These are phyloP conservation scores for Xylaria cubensis DNA, from an alignment of 495 filamentous ascomycete genomes.

Conservation along the genomic window DNA sequence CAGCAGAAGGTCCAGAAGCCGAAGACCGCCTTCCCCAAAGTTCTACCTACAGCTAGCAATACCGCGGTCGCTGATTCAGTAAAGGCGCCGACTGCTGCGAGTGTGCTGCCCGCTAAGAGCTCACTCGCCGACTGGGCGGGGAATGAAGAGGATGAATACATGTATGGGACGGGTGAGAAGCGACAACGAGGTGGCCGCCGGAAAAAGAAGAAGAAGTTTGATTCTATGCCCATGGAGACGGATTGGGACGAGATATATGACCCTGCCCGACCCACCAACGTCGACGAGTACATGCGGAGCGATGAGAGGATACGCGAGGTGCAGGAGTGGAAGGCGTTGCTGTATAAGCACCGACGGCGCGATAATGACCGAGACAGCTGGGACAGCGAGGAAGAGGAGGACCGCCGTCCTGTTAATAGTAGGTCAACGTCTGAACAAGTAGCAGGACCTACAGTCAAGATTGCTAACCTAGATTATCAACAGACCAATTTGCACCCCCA, in stretches of 20 bases:
- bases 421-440: conserved; percentile 32
- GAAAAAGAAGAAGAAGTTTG: conserved; percentile 72
- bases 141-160: conserved; percentile 69
- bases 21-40: conserved; percentile 65
- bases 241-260: conserved; percentile 97
- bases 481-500: conserved; percentile 77
- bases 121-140: conserved; percentile 85
- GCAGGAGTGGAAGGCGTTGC: conserved; percentile 83
- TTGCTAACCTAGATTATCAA: conserved; percentile 36
- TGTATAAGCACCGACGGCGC: conserved; percentile 77
- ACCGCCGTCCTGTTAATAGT: conserved; percentile 57
- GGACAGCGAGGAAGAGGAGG: conserved; percentile 64
- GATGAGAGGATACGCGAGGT: conserved; percentile 83
- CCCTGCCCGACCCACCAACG: conserved; percentile 80
- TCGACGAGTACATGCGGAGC: conserved; percentile 84
- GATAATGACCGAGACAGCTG: conserved; percentile 54
- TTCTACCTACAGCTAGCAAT: conserved; percentile 35
- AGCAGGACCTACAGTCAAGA: neutral
- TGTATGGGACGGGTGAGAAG: conserved; percentile 60
- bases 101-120: conserved; percentile 57
- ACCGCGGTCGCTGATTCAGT: neutral
- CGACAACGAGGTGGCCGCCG: conserved; percentile 75
- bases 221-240: conserved; percentile 64
- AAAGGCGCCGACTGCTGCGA: conserved; percentile 22
- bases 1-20: conserved; percentile 71